These are phyloP conservation scores for Vitis riparia DNA, from an alignment of 164 flowering plant genomes.

Conservation along the genomic window DNA sequence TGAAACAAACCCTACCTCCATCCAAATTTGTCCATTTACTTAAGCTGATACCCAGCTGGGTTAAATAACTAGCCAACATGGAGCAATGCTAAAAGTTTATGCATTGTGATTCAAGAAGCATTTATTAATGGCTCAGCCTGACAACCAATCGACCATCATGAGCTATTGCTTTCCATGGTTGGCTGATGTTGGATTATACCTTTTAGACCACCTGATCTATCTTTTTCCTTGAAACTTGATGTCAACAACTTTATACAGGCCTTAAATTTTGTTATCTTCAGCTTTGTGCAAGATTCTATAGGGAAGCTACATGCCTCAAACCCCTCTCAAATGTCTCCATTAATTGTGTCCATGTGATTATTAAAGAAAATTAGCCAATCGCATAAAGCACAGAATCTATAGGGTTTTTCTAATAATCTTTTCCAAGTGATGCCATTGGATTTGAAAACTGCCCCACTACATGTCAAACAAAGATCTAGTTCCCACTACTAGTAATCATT, in stretches of 20 bases:
- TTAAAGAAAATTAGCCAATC: background rate
- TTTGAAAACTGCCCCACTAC: background rate
- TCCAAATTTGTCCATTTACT: background rate
- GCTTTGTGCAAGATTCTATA: background rate
- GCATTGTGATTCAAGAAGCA: too few relatives aligned
- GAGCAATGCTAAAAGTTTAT: too few relatives aligned
- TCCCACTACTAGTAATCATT: background rate
- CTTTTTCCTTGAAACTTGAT: background rate
- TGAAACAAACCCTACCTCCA: background rate
- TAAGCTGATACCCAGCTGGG: background rate
- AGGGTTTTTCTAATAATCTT: background rate
- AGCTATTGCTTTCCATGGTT: background rate
- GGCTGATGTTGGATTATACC: background rate
- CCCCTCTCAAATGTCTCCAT: too few relatives aligned
- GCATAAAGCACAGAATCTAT: background rate
- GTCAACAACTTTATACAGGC: too few relatives aligned
- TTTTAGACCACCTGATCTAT: background rate
- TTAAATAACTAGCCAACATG: too few relatives aligned
- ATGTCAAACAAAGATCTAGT: background rate
- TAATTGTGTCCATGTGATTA: background rate
- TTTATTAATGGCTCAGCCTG: too few relatives aligned
- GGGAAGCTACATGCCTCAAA: background rate
- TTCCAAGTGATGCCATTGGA: background rate
- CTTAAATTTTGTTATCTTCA: background rate
- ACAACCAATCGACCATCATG: background rate